A percentile compares a stretch with the other conserved stretches of the same genome.
phyloP scores from a whole-genome alignment of 352 stramenopile genomes.

The Phytophthora ohioensis region DNA sequence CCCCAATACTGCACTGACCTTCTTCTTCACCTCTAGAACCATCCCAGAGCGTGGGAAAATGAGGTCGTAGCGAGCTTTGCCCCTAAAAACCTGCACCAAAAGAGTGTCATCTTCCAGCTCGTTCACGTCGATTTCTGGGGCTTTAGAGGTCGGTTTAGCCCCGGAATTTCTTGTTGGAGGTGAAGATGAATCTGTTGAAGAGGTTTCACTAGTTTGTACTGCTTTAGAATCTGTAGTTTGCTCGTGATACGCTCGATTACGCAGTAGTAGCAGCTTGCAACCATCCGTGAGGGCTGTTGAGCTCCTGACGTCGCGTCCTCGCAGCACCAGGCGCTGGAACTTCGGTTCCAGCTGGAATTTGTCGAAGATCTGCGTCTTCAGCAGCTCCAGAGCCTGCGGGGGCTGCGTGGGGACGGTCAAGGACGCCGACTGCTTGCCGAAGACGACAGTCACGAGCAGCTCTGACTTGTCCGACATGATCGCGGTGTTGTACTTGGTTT shows the following conservation, averaged over 20 bases:
- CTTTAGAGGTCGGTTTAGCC: constrained; percentile 3
- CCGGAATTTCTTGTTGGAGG: constrained; percentile 1
- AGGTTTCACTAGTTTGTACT: neutral
- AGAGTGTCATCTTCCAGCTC: constrained; percentile 53
- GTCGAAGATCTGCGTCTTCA: constrained; percentile 44
- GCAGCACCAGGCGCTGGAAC: constrained; percentile 67
- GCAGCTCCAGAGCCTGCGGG: constrained; percentile 32
- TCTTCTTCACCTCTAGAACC: constrained; percentile 58
- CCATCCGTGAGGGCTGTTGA: constrained; percentile 30
- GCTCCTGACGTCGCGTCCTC: constrained; percentile 53
- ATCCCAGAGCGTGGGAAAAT: constrained; percentile 41
- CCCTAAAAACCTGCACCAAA: constrained; percentile 61
- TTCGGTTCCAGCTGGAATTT: constrained; percentile 47
- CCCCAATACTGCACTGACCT: constrained; percentile 55
- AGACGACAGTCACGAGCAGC: constrained; percentile 55
- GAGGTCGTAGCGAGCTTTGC: constrained; percentile 68
- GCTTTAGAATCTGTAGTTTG: constrained; percentile 3
- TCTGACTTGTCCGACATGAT: constrained; percentile 26
- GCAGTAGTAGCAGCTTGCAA: constrained; percentile 61
- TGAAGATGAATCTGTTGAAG: neutral
- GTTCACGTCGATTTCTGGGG: constrained; percentile 43
- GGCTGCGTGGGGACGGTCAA: constrained; percentile 38
- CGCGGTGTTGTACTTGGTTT: neutral
- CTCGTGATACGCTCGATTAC: constrained; percentile 47
- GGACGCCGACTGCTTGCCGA: constrained; percentile 50